Evolutionary conservation across 2,329 filamentous ascomycete species (phyloP), one percentile per base, ranked within the genome.

Genomic region (Lasiodiplodia sp.): DNA sequence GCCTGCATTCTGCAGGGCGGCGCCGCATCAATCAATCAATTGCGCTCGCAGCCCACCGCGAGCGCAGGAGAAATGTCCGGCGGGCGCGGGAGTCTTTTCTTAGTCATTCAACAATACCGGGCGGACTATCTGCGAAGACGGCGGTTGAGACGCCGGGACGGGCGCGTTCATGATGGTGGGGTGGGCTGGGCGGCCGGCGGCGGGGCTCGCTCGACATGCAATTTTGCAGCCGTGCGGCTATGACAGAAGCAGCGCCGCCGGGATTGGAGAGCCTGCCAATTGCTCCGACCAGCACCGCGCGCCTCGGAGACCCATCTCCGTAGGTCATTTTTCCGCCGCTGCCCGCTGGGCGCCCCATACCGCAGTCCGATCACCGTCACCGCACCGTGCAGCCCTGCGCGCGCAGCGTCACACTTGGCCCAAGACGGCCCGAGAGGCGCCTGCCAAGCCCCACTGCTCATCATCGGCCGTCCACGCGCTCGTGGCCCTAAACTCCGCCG

Each of bases 231-330:
- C 40, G 40, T 37, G 44, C 58, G 40, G 58, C 58, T 63, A 63
- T 49, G 57, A 62, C 57, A 62, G 57, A 62, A 62, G 38, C 57
- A 62, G 37, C 57, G 40, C 57, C 23, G 57, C 58, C 58, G 44
- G 58, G 44, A 63, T 52, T 63, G 44, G 58, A 51, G 58, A 51
- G 58, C 58, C 56, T 28, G 34, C 56, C 44, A 47, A 23, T 16
- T 18, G 16, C 40, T 34, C n/a, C 58, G 55, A 57, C 23, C 34
- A 38, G 18, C 55, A 57, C 31, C 23, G 57, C 56, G 56, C 58
- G 58, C 58, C 47, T 64, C 60, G 60, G 60, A 64, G 60, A 64
- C 60, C 44, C 60, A 64, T 64, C 60, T 64, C 60, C 60, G 60
- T 64, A 52, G 40, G 18, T 7, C 44, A 37, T 51, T 63, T 62